Percentiles rank a stretch among this genome's conserved stretches.
Evolutionary conservation across 768 basidiomycete genomes (phyloP).

Genomic region (Hygrophoropsis aurantiaca): DNA sequence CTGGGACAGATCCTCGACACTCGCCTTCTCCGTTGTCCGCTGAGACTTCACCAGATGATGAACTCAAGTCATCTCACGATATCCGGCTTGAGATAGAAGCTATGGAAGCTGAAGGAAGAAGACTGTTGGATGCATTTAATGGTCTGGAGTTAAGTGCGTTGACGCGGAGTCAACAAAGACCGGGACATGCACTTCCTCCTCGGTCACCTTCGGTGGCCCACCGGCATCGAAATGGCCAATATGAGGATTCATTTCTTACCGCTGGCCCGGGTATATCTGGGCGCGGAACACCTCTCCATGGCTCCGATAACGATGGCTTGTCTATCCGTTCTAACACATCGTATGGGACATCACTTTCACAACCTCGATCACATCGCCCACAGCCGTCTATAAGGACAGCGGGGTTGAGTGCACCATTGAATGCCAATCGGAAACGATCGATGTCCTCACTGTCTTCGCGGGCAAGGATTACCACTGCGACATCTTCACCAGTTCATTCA

Average conservation of each 20-base stretch:
- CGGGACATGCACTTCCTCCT: constrained; percentile 21
- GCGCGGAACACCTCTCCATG: constrained; percentile 28
- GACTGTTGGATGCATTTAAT: constrained; percentile 77
- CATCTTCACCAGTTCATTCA: constrained; percentile 26
- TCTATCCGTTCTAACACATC: constrained; percentile 59
- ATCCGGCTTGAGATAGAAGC: constrained; percentile 65
- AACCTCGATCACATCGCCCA: constrained; percentile 46
- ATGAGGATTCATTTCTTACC: constrained; percentile 21
- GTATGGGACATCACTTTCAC: constrained; percentile 46
- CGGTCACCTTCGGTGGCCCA: constrained; percentile 26
- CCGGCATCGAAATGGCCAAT: constrained; percentile 24
- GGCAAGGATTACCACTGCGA: constrained; percentile 35
- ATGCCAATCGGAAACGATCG: constrained; percentile 55
- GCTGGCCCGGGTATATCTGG: constrained; percentile 25
- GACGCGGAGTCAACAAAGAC: constrained; percentile 34
- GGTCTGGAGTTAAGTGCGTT: constrained; percentile 73
- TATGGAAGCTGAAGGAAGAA: constrained; percentile 69
- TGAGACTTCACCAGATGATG: constrained; percentile 48
- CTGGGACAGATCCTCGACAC: constrained; percentile 35
- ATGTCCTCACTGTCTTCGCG: constrained; percentile 60
- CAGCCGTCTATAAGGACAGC: constrained; percentile 34
- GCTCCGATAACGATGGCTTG: constrained; percentile 45
- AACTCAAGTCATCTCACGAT: constrained; percentile 56
- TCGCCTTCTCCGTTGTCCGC: constrained; percentile 29
- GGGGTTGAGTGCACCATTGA: constrained; percentile 20